These are phyloP conservation scores for Osmozyma mogii DNA, from an alignment of 805 yeast genomes.

Conservation along the genomic window DNA sequence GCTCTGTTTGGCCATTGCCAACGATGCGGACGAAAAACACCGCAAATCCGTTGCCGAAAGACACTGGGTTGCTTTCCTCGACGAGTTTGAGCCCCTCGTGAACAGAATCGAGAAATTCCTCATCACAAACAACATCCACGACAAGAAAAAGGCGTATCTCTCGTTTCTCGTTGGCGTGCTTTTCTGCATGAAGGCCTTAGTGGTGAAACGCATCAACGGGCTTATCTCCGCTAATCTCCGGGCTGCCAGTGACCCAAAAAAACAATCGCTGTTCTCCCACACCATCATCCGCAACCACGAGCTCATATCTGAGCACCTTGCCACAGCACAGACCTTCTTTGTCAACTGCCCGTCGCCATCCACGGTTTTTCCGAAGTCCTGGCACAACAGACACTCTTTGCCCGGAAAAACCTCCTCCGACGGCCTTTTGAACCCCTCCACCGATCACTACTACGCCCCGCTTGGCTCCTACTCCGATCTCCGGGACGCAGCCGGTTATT, in stretches of 20 bases:
- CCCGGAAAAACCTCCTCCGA: not conserved
- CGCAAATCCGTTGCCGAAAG: constrained; percentile 2
- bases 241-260: too few relatives aligned
- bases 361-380: not conserved
- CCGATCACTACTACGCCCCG: constrained; percentile 26
- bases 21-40: constrained; percentile 6
- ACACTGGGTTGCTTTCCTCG: constrained; percentile 9
- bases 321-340: constrained; percentile 20
- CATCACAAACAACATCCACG: constrained; percentile 8
- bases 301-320: constrained; percentile 16
- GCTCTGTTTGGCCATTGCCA: constrained; percentile 5
- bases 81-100: constrained; percentile 9
- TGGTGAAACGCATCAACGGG: constrained; percentile 27
- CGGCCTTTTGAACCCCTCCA: constrained; percentile 11
- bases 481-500: constrained; percentile 23
- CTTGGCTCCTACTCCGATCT: constrained; percentile 29
- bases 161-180: constrained; percentile 19
- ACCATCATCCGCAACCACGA: constrained; percentile 18
- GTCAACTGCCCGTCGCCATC: constrained; percentile 9
- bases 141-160: constrained; percentile 8
- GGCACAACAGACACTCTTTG: not conserved
- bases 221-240: too few relatives aligned
- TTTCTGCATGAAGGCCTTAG: constrained; percentile 20
- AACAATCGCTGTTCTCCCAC: too few relatives aligned
- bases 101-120: constrained; percentile 10